Base-by-base conservation (phyloP, 768 basidiomycete genomes). In the Xerocomellus amylosporus region DNA sequence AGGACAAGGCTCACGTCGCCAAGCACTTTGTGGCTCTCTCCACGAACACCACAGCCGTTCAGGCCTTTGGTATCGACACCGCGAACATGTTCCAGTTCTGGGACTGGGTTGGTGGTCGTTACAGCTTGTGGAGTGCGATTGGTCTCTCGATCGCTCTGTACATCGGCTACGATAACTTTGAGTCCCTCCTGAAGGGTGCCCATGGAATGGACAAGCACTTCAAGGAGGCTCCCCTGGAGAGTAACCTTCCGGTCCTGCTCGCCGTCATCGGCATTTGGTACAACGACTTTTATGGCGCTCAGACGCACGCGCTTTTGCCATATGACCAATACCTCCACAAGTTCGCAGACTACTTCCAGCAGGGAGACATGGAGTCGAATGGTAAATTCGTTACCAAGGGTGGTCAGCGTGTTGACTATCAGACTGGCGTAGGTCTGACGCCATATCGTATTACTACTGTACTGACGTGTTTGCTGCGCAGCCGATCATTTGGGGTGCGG, bases 271-370 rank as follows among this genome's bases (percentile, higher is more conserved):
- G 97, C 8, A 80, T 98, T 65, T 99, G 97, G 97, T 99, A 98
- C 80, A 97, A 98, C 71, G 92, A 98, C 77, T 99, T 98, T 74
- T 98, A 96, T 70, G 88, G 93, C 59, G 77, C 96, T 34, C 97
- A 99, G 75, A 98, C 97, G 4, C 91, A 96, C 60, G 92, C 88
- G 3, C 80, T 99, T 39, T 80, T 99, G 40, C 97, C 97, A 0
- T 99, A 99, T 68, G 97, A 99, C 74, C 97, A 99, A 72, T 99
- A 99, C 75, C 77, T 99, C 59, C 92, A 98, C 82, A 97, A 96
- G 73, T 99, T 99, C 64, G 96, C 97, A 36, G 97, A 99, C 73
- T 98, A 98, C 79, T 99, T 99, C 90, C 97, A 98, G 73, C 97
- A 98, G 73, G 96, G 95, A 43, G 97, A 99, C 73, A 99, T 99